A percentile compares a stretch with the other conserved stretches of the same genome.
These are phyloP conservation scores for Blastomyces gilchristii DNA, from an alignment of 2,329 filamentous ascomycete species.

Conservation along the genomic window DNA sequence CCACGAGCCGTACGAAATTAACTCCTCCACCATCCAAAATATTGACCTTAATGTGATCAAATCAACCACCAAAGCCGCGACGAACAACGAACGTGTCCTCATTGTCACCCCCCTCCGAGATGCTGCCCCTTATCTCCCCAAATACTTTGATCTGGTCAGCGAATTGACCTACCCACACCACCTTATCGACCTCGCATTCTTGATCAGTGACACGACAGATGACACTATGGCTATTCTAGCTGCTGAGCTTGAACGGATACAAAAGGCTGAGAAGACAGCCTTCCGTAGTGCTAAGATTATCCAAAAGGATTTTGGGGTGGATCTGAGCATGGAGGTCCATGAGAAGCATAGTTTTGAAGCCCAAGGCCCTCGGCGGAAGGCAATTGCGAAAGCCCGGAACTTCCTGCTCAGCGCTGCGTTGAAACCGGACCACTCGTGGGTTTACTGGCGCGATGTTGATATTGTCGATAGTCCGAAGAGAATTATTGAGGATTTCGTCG, in stretches of 20 bases:
- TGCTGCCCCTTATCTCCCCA: conserved; percentile 67
- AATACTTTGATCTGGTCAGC: conserved; percentile 87
- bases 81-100: conserved; percentile 77
- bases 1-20: conserved; percentile 77
- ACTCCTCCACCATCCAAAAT: conserved; percentile 65
- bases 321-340: conserved; percentile 64
- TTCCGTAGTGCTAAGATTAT: conserved; percentile 80
- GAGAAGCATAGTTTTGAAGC: conserved; percentile 77
- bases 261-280: conserved; percentile 59
- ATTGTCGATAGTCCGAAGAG: conserved; percentile 79
- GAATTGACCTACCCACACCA: conserved; percentile 89
- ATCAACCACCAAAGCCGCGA: conserved; percentile 66
- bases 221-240: conserved; percentile 82
- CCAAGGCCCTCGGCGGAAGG: conserved; percentile 80
- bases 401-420: conserved; percentile 76
- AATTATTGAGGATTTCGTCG: conserved; percentile 91
- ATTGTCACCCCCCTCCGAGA: conserved; percentile 91
- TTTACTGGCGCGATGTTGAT: conserved; percentile 97
- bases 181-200: conserved; percentile 87
- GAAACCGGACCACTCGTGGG: conserved; percentile 93
- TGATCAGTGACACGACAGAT: conserved; percentile 84
- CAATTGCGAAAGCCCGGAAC: conserved; percentile 82
- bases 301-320: conserved; percentile 79
- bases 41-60: conserved; percentile 76
- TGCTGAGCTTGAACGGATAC: conserved; percentile 76